Evolutionary conservation across 192 early-diverging fungal species (phyloP), one percentile per base, ranked within the genome.

Genomic region (Gryganskiella cystojenkinii): DNA sequence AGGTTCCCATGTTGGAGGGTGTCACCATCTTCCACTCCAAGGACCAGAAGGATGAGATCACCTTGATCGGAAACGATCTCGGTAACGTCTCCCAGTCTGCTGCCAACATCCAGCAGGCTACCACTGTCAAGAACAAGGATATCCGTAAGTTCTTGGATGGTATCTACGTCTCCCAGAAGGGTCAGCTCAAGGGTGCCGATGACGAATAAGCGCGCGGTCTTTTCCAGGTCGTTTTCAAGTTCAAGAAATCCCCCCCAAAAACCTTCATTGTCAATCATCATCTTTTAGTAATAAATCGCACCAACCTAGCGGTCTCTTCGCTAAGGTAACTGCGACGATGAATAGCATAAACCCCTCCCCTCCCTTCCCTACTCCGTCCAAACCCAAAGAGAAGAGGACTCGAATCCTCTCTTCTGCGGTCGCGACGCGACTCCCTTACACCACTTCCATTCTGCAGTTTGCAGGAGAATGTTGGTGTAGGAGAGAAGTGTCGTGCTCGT

Each of bases 101-200:
- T 83, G 97, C 97, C 53, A 86, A 89, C 75, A 99, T 99, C 85
- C 95, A 98, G 84, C 96, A 98, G 85, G 89, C 94, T 72, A 91
- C 89, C 75, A 84, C 88, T 52, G 96, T 96, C 83, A 94, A 92
- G 86, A 96, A 96, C 90, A 99, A 99, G 94, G 97, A 99, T 97
- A 99, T 99, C 90, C 95, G 97, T 89, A 99, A 99, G 91, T 96
- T 97, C 91, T 88, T 97, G 81, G 95, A 97, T 85, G 95, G 95
- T 94, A 90, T 97, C 91, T 97, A 95, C 91, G 92, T 97, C 61
- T 95, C 94, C 68, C 89, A 92, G 85, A 94, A 92, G 91, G 86
- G 81, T 35, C 82, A 67, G 67, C 61, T 93, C 81, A 78, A 78
- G 74, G 73, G 73, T 76, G 74, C 74, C 61, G 90, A 85, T 72